phyloP scores from a whole-genome alignment of 2,329 filamentous ascomycete species.

The Apiospora hydei region DNA sequence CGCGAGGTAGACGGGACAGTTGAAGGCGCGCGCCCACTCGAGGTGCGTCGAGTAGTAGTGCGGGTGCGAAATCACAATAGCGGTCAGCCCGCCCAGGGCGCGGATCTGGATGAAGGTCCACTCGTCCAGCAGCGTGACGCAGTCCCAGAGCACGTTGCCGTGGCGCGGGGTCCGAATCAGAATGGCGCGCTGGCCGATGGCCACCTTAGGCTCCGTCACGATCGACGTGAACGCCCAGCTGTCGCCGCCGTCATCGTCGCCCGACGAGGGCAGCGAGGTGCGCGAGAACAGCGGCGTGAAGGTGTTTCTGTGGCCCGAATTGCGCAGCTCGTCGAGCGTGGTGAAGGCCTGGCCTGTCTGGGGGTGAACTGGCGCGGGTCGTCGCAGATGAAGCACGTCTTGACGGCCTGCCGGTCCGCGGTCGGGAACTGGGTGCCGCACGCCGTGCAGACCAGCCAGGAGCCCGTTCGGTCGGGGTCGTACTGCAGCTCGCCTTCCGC shows the following conservation, averaged over 20 bases:
- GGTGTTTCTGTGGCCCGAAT: constrained; percentile 57
- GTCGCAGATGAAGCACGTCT: constrained; percentile 74
- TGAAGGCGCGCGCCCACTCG: constrained; percentile 74
- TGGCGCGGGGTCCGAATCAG: constrained; percentile 65
- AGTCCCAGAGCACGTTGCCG: constrained; percentile 84
- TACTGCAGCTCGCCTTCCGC: constrained; percentile 27
- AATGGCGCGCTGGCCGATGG: constrained; percentile 78
- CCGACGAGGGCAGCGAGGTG: constrained; percentile 36
- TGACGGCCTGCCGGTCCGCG: constrained; percentile 54
- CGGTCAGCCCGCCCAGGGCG: constrained; percentile 68
- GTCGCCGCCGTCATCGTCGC: constrained; percentile 41
- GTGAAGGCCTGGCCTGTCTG: constrained; percentile 71
- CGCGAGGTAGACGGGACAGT: constrained; percentile 74
- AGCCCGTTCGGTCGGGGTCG: constrained; percentile 35
- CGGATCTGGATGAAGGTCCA: constrained; percentile 66
- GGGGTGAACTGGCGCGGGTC: constrained; percentile 77
- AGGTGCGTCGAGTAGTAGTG: constrained; percentile 83
- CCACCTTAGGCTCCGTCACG: constrained; percentile 64
- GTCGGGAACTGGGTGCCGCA: constrained; percentile 75
- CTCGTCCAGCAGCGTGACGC: constrained; percentile 72
- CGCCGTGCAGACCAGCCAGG: constrained; percentile 66
- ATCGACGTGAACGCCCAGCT: constrained; percentile 50
- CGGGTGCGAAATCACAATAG: constrained; percentile 80
- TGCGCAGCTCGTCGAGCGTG: constrained; percentile 56
- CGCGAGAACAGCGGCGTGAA: constrained; percentile 51